Base-by-base conservation (phyloP, 176 grass and related monocot species). In the Carex littledalei region DNA sequence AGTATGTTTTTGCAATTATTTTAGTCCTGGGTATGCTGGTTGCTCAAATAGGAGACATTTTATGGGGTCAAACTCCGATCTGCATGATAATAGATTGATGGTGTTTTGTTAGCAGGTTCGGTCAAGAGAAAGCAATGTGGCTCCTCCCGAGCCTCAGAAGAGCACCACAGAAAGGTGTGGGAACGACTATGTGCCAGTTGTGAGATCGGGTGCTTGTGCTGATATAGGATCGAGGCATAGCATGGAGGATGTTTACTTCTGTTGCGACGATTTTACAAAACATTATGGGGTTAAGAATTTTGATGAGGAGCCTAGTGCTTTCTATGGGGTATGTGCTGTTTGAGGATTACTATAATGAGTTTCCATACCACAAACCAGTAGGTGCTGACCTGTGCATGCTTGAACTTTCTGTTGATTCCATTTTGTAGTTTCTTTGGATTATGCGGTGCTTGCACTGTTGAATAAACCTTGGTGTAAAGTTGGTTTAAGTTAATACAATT, bases 221-320 rank as follows among this genome's bases (percentile, higher is more conserved):
- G 96, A 98, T 79, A 95, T 92, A 8, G 96, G 93, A 32, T 83
- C 83, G 63, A 91, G 96, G 72, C 45, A 8, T 43, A 85, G 54
- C 63, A 95, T 98, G 95, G 95, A 98, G 83, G 96, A 98, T 90
- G 91, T 89, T 26, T 94, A 85, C 64, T 84, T 98, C 79, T 92
- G 91, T 62, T 89, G 59, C 80, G 93, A 95, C 60, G 91, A 98
- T 84, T 88, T 98, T 74, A 78, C 90, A 57, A 79, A 85, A 84
- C 82, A 95, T 87, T 94, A 88, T 86, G 93, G 88, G 87, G 72
- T 85, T n/a, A 62, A 87, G 35, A 85, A 83, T 86, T 91, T 39
- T 86, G 89, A 83, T 66, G 90, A 93, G 85, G 86, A 82, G 32
- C 91, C 90, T 53, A 87, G 86, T 70, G 93, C 93, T 66, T 98